These are phyloP conservation scores for Corynespora cassiicola DNA, from an alignment of 2,329 filamentous ascomycete species.

Conservation along the genomic window DNA sequence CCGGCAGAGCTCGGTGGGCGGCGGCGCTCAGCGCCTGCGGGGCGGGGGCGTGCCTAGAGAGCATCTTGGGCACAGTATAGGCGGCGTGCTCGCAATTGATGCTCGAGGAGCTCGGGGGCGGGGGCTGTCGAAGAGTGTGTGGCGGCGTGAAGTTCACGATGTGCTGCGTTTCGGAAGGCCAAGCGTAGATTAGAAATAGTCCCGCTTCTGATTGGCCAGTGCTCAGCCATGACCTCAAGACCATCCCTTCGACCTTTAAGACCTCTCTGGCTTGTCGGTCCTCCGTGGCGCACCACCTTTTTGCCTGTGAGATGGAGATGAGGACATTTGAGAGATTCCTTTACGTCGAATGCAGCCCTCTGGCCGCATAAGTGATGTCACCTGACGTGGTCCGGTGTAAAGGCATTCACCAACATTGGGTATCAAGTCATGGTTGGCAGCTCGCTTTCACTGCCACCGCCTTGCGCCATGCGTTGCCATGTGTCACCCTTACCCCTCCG, in stretches of 20 bases:
- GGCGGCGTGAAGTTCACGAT: slow-evolving; percentile 37
- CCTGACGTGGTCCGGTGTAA: neutral
- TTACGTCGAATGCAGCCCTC: neutral
- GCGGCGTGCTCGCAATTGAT: slow-evolving; percentile 46
- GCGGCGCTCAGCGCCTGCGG: slow-evolving; percentile 48
- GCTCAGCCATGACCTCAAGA: slow-evolving; percentile 6
- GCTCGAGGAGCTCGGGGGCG: slow-evolving; percentile 33
- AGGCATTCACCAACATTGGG: neutral
- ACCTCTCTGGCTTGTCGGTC: no score
- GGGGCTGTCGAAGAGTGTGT: slow-evolving; percentile 35
- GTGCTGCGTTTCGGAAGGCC: slow-evolving; percentile 20
- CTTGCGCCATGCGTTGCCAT: neutral
- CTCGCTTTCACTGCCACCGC: neutral
- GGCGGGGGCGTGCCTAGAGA: slow-evolving; percentile 48
- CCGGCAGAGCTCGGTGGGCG: slow-evolving; percentile 50
- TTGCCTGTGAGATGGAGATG: no score
- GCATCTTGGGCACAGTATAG: slow-evolving; percentile 42
- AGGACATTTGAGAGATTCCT: neutral
- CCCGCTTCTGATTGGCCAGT: slow-evolving; percentile 23
- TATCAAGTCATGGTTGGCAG: neutral
- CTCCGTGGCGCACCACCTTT: no score
- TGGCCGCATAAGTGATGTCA: neutral
- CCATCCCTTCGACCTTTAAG: neutral
- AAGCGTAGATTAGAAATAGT: slow-evolving; percentile 14
- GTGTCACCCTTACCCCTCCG: slow-evolving; percentile 7